A percentile compares a stretch with the other conserved stretches of the same genome.
phyloP scores from a whole-genome alignment of 306 rosid genomes.

The Sechiopsis laciniata region DNA sequence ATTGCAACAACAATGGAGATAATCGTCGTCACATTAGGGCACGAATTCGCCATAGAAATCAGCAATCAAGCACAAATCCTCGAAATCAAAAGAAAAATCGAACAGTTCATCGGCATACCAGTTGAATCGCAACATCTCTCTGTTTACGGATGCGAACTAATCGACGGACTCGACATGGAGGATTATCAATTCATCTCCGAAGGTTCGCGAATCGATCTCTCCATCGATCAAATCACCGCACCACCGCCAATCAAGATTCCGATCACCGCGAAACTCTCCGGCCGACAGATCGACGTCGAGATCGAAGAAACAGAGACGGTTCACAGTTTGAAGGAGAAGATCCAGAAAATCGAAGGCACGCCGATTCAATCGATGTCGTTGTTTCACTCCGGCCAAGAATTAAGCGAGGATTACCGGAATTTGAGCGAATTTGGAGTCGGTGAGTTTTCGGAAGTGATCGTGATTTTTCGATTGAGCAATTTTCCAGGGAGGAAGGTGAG shows the following conservation, averaged over 20 bases:
- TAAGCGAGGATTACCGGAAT: slow-evolving; percentile 52
- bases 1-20: slow-evolving; percentile 29
- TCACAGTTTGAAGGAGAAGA: slow-evolving; percentile 65
- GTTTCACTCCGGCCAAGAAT: slow-evolving; percentile 48
- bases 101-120: slow-evolving; percentile 55
- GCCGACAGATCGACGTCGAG: slow-evolving; percentile 47
- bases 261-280: slow-evolving; percentile 45
- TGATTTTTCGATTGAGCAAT: slow-evolving; percentile 39
- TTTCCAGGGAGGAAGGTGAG: slow-evolving; percentile 42
- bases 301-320: slow-evolving; percentile 64
- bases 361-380: slow-evolving; percentile 63
- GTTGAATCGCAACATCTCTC: slow-evolving; percentile 55
- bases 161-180: slow-evolving; percentile 86
- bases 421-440: slow-evolving; percentile 55
- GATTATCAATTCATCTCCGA: slow-evolving; percentile 70
- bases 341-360: slow-evolving; percentile 53
- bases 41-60: slow-evolving; percentile 48
- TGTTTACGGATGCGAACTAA: slow-evolving; percentile 64
- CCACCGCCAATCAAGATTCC: slow-evolving; percentile 38
- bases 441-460: slow-evolving; percentile 55
- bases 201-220: slow-evolving; percentile 70
- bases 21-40: slow-evolving; percentile 33
- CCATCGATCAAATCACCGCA: slow-evolving; percentile 29
- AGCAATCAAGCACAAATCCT: slow-evolving; percentile 49
- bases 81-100: slow-evolving; percentile 64